Evolutionary conservation across 1,284 basidiomycete genomes (phyloP), one percentile per base, ranked within the genome.

Genomic region (Malassezia sympodialis): DNA sequence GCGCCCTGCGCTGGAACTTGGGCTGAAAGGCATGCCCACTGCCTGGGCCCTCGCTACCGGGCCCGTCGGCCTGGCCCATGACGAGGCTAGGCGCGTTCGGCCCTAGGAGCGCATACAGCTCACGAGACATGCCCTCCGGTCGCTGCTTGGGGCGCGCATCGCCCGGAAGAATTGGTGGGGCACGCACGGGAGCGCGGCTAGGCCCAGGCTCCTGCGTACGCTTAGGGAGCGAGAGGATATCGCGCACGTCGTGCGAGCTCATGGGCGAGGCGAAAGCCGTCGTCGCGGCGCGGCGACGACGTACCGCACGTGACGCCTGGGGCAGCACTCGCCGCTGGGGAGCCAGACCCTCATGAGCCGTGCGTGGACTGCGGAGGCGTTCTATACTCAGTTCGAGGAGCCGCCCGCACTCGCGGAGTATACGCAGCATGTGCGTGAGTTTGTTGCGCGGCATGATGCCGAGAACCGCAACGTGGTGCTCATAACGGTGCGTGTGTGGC

Each of bases 61-160:
- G 50, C 21, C 40, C 59, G 56, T 26, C 60, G 53, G 30, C 30
- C 11, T 31, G 61, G 1, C 60, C 59, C 47, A 76, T 68, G 17
- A 67, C 63, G 35, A 96, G 80, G 0, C 85, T 84, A 2, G 91
- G 89, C 5, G 86, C 85, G 53, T 88, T 87, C 63, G 89, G 84
- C 17, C 93, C 94, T 61, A 98, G 93, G 57, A 98, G 82, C 0
- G 88, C 85, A 76, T 88, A 96, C 2, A 98, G 80, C 76, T 96
- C 91, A 61, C 90, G 80, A 0, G 89, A 86, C 62, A 96, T 93
- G 23, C 91, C 93, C 45, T 73, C 70, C 7, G 42, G 51, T 5
- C 49, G 44, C 40, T 40, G 46, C 34, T 53, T 51, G 11, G 42
- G 49, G 3, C 48, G 48, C 15, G 45, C 44, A 31, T 51, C 49